A percentile compares a stretch with the other conserved stretches of the same genome.
phyloP scores from a whole-genome alignment of 805 yeast species.

The Candida ipomoeae region DNA sequence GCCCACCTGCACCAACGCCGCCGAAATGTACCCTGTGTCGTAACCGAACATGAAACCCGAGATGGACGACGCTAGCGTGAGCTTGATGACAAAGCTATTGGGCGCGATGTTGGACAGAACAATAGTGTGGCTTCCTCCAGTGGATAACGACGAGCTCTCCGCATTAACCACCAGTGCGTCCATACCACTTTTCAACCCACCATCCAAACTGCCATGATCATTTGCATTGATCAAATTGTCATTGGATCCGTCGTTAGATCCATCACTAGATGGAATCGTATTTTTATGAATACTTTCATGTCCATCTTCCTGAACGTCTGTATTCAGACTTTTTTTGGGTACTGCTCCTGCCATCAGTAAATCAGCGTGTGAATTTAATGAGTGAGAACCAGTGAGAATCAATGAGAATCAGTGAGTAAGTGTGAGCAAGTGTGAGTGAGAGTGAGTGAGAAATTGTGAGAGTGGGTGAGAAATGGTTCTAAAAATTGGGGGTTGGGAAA shows the following conservation, averaged over 20 bases:
- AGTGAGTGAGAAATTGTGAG: background rate
- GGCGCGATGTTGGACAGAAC: slow-evolving; percentile 12
- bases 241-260: too few species aligned
- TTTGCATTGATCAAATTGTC: too few species aligned
- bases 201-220: too few species aligned
- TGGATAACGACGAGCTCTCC: slow-evolving; percentile 7
- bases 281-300: too few species aligned
- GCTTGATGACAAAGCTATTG: slow-evolving; percentile 56
- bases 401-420: too few species aligned
- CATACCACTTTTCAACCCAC: slow-evolving; percentile 1
- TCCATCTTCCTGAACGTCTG: too few species aligned
- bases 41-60: slow-evolving; percentile 97
- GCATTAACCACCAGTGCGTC: slow-evolving; percentile 7
- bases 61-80: slow-evolving; percentile 77
- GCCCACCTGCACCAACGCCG: slow-evolving; percentile 84
- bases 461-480: background rate
- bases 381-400: too few species aligned
- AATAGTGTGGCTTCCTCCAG: slow-evolving; percentile 4
- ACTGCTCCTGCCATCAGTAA: too few species aligned
- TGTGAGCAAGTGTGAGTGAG: background rate
- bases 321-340: too few species aligned
- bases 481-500: background rate
- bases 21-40: slow-evolving; percentile 95
- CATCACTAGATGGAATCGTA: too few species aligned
- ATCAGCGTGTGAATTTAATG: too few species aligned